Evolutionary conservation across 345 rosid species (phyloP).

Genomic region (Orychophragmus violaceus): DNA sequence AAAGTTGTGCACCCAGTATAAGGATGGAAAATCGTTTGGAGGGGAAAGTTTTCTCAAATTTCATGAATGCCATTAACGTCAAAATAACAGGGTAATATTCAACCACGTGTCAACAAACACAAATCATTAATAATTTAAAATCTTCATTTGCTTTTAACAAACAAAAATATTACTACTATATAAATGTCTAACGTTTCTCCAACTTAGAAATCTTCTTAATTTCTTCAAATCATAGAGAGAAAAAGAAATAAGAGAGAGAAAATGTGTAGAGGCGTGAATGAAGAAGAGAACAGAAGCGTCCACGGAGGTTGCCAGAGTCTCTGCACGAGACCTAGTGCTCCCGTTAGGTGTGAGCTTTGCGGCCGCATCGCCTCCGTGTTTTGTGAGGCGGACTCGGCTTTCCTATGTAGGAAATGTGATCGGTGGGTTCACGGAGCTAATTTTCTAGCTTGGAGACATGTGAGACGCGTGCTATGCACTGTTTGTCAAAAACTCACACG

Average conservation of each 20-base stretch:
- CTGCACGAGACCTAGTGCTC: conserved; percentile 9
- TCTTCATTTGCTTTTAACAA: not conserved
- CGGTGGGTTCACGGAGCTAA: conserved; percentile 74
- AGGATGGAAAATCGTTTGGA: not conserved
- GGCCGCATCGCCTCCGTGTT: conserved; percentile 48
- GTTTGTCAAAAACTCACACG: conserved; percentile 58
- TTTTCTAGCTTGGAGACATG: conserved; percentile 71
- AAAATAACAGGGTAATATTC: conserved; percentile 20
- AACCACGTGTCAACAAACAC: conserved; percentile 29
- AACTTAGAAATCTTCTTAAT: not conserved
- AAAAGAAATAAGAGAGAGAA: not conserved
- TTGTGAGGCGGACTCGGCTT: conserved; percentile 82
- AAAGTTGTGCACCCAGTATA: not conserved
- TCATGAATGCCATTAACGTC: conserved; percentile 19
- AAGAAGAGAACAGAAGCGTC: conserved; percentile 18
- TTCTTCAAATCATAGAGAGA: not conserved
- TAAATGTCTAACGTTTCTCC: conserved; percentile 20
- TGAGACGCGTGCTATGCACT: conserved; percentile 61
- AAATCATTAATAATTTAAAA: not conserved
- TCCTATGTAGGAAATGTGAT: conserved; percentile 61
- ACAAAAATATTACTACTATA: conserved; percentile 20
- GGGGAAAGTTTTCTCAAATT: not conserved
- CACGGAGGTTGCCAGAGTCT: conserved; percentile 23
- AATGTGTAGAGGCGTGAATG: conserved; percentile 50
- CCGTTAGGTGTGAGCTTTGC: conserved; percentile 61